phyloP scores from a whole-genome alignment of 1,284 basidiomycete genomes.

The Sanguinoderma infundibulare region DNA sequence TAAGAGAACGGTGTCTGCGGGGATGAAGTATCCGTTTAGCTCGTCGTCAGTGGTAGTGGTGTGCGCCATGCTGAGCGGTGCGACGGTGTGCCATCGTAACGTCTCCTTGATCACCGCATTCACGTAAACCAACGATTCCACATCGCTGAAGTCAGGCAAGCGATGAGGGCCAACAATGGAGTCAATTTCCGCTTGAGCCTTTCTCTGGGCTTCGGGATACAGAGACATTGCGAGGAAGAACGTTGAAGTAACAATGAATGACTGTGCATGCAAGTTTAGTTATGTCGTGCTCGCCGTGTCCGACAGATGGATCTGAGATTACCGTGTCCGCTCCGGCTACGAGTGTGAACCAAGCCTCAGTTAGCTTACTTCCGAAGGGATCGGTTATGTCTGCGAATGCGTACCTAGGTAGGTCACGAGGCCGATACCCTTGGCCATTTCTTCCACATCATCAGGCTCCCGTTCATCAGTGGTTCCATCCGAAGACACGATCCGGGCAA shows the following conservation, averaged over 20 bases:
- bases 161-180: slow-evolving; percentile 21
- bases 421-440: background rate
- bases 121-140: slow-evolving; percentile 19
- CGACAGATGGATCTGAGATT: background rate
- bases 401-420: background rate
- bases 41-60: slow-evolving; percentile 4
- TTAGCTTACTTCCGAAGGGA: background rate
- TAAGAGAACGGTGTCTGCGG: slow-evolving; percentile 24
- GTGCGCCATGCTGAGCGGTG: slow-evolving; percentile 13
- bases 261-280: slow-evolving; percentile 17
- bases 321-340: background rate
- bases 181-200: slow-evolving; percentile 36
- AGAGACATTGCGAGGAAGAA: slow-evolving; percentile 28
- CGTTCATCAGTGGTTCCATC: background rate
- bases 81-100: slow-evolving; percentile 15
- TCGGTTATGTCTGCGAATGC: background rate
- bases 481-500: background rate
- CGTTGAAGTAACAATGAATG: slow-evolving; percentile 20
- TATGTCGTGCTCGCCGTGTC: background rate
- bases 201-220: slow-evolving; percentile 26
- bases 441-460: background rate
- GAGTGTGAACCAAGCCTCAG: too few relatives aligned
- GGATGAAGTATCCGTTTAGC: slow-evolving; percentile 23
- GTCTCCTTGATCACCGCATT: slow-evolving; percentile 18
- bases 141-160: slow-evolving; percentile 25